phyloP scores from a whole-genome alignment of 768 basidiomycete species.

The Mycena indigotica region DNA sequence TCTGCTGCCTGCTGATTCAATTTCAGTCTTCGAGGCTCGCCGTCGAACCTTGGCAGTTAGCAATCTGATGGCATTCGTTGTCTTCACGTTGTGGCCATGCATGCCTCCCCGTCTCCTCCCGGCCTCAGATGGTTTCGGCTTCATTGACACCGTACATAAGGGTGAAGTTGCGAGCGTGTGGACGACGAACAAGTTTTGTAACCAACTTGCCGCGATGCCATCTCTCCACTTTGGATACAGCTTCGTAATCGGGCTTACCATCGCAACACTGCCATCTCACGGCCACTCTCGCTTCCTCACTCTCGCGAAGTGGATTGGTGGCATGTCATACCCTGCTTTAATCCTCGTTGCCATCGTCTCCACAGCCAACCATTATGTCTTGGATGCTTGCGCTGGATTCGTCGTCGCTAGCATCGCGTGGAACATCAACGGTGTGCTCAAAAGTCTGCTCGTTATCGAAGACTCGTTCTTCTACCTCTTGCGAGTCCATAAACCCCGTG shows the following conservation, averaged over 20 bases:
- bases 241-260: conserved; percentile 22
- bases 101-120: conserved; percentile 24
- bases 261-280: conserved; percentile 18
- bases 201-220: conserved; percentile 23
- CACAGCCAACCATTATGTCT: conserved; percentile 24
- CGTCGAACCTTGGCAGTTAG: conserved; percentile 22
- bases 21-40: conserved; percentile 21
- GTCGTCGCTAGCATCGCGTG: conserved; percentile 22
- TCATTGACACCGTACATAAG: conserved; percentile 21
- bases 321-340: conserved; percentile 21
- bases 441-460: conserved; percentile 19
- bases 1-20: background rate
- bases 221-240: conserved; percentile 21
- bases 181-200: conserved; percentile 23
- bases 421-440: conserved; percentile 22
- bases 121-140: conserved; percentile 16
- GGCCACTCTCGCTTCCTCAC: conserved; percentile 14
- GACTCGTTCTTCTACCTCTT: conserved; percentile 19
- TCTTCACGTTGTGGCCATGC: conserved; percentile 22
- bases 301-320: conserved; percentile 15
- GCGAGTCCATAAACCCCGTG: conserved; percentile 22
- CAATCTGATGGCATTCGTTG: conserved; percentile 23
- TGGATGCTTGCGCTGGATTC: conserved; percentile 21
- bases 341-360: conserved; percentile 23
- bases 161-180: conserved; percentile 22